These are phyloP conservation scores for Tephrocybe rancida DNA, from an alignment of 768 basidiomycete species.

Conservation along the genomic window DNA sequence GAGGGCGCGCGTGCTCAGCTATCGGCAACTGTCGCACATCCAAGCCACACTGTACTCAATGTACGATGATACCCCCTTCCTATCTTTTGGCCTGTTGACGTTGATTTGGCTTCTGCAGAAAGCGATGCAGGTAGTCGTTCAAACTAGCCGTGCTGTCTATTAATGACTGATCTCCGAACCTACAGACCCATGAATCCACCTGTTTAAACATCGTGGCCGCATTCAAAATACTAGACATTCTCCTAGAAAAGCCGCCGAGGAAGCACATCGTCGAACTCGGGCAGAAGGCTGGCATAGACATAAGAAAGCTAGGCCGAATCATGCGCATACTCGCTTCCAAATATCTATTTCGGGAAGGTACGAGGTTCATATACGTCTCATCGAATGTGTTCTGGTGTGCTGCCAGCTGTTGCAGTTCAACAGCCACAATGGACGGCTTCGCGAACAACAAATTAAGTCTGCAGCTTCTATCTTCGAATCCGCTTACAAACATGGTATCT, in stretches of 20 bases:
- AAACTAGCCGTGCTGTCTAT: not conserved
- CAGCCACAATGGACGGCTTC: slow-evolving; percentile 36
- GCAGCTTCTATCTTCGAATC: slow-evolving; percentile 31
- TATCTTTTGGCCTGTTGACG: too few relatives aligned
- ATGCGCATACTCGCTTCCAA: slow-evolving; percentile 40
- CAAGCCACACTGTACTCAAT: slow-evolving; percentile 25
- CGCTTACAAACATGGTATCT: slow-evolving; percentile 24
- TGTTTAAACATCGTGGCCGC: slow-evolving; percentile 35
- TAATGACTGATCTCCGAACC: not conserved
- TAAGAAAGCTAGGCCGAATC: slow-evolving; percentile 38
- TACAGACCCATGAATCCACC: slow-evolving; percentile 31
- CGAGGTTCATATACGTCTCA: not conserved
- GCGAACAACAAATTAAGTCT: slow-evolving; percentile 44
- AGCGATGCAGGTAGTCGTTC: slow-evolving; percentile 5
- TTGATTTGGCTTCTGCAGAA: not conserved
- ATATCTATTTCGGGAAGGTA: slow-evolving; percentile 39
- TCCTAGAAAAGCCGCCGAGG: slow-evolving; percentile 36
- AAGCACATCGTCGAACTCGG: slow-evolving; percentile 34
- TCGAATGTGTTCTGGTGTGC: not conserved
- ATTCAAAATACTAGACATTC: slow-evolving; percentile 39
- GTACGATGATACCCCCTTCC: slow-evolving; percentile 10
- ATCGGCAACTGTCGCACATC: slow-evolving; percentile 23
- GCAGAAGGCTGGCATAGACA: slow-evolving; percentile 29
- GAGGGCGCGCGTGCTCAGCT: slow-evolving; percentile 30
- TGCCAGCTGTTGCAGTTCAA: too few relatives aligned